phyloP scores from a whole-genome alignment of 306 rosid species.

The Arachis hypogaea region DNA sequence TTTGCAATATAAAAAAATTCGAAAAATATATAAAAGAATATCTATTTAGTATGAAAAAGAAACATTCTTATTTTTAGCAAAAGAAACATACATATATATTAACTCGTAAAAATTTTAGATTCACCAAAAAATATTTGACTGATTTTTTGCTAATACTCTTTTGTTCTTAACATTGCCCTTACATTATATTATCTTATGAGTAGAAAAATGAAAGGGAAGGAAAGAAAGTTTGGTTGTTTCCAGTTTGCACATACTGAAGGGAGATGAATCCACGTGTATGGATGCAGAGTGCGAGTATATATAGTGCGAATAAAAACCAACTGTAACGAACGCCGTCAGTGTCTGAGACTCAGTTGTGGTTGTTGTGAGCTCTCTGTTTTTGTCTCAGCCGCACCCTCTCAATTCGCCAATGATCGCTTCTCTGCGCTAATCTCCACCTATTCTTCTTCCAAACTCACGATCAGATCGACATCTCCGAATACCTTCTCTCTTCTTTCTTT shows the following conservation, averaged over 20 bases:
- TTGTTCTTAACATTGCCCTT: too few relatives aligned
- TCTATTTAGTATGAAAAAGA: too few relatives aligned
- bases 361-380: not conserved
- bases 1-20: too few relatives aligned
- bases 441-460: not conserved
- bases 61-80: too few relatives aligned
- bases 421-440: not conserved
- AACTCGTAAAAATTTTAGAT: too few relatives aligned
- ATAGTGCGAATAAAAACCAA: not conserved
- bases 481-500: not conserved
- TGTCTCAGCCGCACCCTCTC: not conserved
- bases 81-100: too few relatives aligned
- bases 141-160: too few relatives aligned
- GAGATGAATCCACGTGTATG: not conserved
- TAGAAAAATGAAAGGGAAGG: not conserved
- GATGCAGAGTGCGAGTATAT: not conserved
- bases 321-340: slow-evolving; percentile 4
- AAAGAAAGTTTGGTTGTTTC: not conserved
- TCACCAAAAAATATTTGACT: too few relatives aligned
- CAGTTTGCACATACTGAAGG: not conserved
- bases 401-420: not conserved
- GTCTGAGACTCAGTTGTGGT: not conserved
- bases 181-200: too few relatives aligned
- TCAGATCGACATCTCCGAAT: too few relatives aligned
- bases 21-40: too few relatives aligned